Base-by-base conservation (phyloP, 768 basidiomycete species). In the Collybia sp. region DNA sequence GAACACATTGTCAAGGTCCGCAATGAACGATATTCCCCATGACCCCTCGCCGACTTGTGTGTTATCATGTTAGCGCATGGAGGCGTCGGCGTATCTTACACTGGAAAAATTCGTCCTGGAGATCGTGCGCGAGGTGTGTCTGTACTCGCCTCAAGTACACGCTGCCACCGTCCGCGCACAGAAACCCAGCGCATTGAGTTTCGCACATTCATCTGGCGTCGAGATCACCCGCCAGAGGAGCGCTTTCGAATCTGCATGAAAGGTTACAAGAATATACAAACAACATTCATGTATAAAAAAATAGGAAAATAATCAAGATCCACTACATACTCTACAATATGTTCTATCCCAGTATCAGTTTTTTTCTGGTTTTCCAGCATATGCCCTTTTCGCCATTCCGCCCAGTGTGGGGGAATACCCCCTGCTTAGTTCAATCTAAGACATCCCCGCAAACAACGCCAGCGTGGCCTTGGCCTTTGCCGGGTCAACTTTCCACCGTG, bases 101-200 rank as follows among this genome's bases (percentile, higher is more conserved):
- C 68, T 83, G 18, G 83, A 87, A 58, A 73, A 78, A 47, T 72
- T 85, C 44, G 76, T 73, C 6, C 60, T 75, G 44, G 57, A 72
- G 20, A 63, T 80, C 39, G 67, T 78, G 2, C 64, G 63, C 9
- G 59, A 65, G 9, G 65, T 73, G 1, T 69, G 68, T 43, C 48
- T 62, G 1, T 45, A 56, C 0, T 65, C 66, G 8, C 63, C 58
- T 8, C 48, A 45, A 4, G 55, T 79, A 0, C 57, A 65, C 12
- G 53, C 62, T 2, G 68, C 83, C 2, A 76, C 75, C 2, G 76
- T 80, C 3, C 66, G 75, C 0, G 71, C 83, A 16, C 76, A 79
- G 47, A 91, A 89, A 52, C 86, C 87, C 0, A 81, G 79, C 44
- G 88, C 88, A 0, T 61, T 89, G 17, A 79, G 80, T 19, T 85